Percentiles rank a stretch among this genome's conserved stretches.
phyloP scores from a whole-genome alignment of 2,329 filamentous ascomycete genomes.

The Colletotrichum sp. region DNA sequence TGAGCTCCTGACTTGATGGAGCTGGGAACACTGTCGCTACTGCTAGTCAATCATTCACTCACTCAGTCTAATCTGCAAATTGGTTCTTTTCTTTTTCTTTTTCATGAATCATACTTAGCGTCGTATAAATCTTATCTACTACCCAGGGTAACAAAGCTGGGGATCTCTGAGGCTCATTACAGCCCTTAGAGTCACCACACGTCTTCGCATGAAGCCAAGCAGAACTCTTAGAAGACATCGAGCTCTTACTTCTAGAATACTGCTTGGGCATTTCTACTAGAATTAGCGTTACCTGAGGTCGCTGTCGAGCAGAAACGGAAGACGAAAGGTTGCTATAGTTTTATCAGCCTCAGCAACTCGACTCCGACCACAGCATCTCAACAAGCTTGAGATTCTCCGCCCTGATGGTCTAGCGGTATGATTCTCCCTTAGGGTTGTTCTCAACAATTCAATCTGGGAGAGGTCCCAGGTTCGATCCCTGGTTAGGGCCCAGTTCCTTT shows the following conservation, averaged over 20 bases:
- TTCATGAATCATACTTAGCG: background rate
- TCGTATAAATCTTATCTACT: background rate
- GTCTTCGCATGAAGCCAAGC: background rate
- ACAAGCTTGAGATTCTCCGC: background rate
- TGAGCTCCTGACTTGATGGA: background rate
- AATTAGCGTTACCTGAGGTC: background rate
- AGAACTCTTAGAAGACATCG: background rate
- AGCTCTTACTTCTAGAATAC: background rate
- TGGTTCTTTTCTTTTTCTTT: background rate
- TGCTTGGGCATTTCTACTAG: background rate
- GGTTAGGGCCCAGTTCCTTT: background rate
- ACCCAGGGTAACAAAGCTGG: rapidly evolving
- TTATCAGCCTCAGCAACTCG: background rate
- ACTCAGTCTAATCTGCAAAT: background rate
- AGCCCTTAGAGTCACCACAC: background rate
- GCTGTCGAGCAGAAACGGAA: background rate
- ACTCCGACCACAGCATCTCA: background rate
- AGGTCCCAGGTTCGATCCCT: conserved; percentile 8
- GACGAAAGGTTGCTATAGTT: rapidly evolving
- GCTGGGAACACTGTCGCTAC: background rate
- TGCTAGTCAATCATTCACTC: background rate
- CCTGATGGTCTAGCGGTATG: conserved; percentile 11
- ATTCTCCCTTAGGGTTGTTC: conserved; percentile 4
- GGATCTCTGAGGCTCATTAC: background rate
- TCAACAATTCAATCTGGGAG: background rate